Conservation (phyloP, 345 rosid genomes). For the Aurinia saxatilis region DNA sequence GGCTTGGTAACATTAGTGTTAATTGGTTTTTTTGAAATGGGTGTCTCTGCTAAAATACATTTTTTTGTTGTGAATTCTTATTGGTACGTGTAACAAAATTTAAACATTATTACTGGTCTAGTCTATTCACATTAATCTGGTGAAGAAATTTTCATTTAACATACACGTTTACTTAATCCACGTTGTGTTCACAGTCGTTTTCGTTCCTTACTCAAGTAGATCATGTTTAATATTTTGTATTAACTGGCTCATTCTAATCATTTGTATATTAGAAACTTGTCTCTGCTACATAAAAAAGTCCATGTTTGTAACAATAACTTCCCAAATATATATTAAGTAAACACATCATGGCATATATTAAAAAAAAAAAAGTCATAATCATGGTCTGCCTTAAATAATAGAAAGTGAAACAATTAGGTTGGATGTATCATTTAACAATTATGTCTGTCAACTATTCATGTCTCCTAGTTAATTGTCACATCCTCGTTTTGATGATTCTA, state of each 20-base stretch:
- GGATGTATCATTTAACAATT: background rate
- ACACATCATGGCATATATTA: constrained; percentile 2
- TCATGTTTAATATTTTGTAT: background rate
- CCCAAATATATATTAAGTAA: background rate
- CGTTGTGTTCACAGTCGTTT: no score
- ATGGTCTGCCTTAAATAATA: constrained; percentile 14
- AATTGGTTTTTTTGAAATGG: no score
- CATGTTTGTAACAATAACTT: background rate
- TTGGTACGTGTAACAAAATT: no score
- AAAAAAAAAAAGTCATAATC: constrained; percentile 1
- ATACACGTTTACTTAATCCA: no score
- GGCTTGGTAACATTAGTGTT: no score
- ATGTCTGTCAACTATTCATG: constrained; percentile 8
- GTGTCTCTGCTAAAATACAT: no score
- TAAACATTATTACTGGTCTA: no score
- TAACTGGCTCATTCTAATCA: background rate
- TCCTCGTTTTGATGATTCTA: constrained; percentile 1
- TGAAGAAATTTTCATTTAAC: no score
- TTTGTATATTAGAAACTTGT: background rate
- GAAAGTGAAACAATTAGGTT: constrained; percentile 11
- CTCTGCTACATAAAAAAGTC: background rate
- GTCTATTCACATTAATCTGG: no score
- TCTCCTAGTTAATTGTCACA: constrained; percentile 28
- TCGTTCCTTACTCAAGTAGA: no score
- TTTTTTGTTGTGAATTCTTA: no score